A percentile compares a stretch with the other conserved stretches of the same genome.
Evolutionary conservation across 495 filamentous ascomycete genomes (phyloP).

Genomic region (Hyaloscypha variabilis): DNA sequence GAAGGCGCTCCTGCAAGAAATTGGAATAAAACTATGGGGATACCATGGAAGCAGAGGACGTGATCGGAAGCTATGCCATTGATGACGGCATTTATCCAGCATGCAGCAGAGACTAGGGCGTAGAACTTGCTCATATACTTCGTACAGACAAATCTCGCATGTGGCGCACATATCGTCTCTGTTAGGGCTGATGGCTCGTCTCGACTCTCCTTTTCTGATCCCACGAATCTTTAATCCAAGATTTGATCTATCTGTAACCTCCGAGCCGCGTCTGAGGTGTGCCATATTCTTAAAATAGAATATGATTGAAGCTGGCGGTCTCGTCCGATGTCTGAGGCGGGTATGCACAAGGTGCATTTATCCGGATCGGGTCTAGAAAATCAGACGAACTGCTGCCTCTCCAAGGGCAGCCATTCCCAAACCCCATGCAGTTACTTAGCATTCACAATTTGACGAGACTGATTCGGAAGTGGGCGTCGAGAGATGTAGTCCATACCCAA

Average conservation of each 20-base stretch:
- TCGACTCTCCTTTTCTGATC: not conserved
- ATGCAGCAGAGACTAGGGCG: too few relatives aligned
- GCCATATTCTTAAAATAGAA: not conserved
- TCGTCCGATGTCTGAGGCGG: not conserved
- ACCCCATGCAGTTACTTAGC: not conserved
- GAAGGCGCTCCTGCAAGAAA: too few relatives aligned
- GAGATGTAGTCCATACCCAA: not conserved
- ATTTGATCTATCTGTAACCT: not conserved
- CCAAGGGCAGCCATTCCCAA: not conserved
- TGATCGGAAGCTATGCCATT: too few relatives aligned
- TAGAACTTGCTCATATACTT: too few relatives aligned
- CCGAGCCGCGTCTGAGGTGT: not conserved
- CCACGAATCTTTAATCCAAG: not conserved
- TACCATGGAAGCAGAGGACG: too few relatives aligned
- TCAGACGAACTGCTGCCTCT: constrained; percentile 5
- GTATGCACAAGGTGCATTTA: not conserved
- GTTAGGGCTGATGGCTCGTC: too few relatives aligned
- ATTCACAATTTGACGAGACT: not conserved
- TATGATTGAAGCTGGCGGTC: not conserved
- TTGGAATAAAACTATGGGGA: too few relatives aligned
- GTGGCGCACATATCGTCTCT: too few relatives aligned
- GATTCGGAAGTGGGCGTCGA: not conserved
- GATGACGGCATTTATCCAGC: too few relatives aligned
- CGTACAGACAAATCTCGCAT: too few relatives aligned
- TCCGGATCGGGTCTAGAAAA: not conserved